These are phyloP conservation scores for Microdochium nivale DNA, from an alignment of 2,329 filamentous ascomycete species.

Conservation along the genomic window DNA sequence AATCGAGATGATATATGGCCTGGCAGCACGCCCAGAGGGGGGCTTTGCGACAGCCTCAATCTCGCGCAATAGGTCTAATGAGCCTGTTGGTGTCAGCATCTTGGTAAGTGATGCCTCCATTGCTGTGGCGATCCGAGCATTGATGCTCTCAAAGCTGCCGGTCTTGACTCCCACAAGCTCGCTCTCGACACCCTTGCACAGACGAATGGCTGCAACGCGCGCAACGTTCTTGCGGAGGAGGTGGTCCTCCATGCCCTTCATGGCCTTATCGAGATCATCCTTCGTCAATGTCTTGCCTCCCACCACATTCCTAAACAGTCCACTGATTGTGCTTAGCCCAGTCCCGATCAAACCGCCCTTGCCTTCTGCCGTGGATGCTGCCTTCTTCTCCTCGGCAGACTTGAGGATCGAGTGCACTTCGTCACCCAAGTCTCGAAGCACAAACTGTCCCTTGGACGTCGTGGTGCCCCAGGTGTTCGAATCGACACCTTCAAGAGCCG, in stretches of 20 bases:
- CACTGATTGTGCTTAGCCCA: constrained; percentile 73
- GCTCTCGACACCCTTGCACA: constrained; percentile 86
- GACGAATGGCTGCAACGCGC: constrained; percentile 80
- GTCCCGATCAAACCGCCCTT: constrained; percentile 65
- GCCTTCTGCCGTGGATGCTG: constrained; percentile 31
- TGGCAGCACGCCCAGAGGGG: constrained; percentile 49
- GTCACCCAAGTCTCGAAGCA: constrained; percentile 86
- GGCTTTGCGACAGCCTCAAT: constrained; percentile 73
- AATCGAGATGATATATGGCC: constrained; percentile 95
- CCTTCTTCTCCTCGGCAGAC: constrained; percentile 61
- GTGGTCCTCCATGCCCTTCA: constrained; percentile 95
- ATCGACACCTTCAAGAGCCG: constrained; percentile 65
- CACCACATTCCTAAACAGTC: constrained; percentile 88
- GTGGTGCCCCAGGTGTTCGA: constrained; percentile 76
- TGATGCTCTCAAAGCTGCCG: constrained; percentile 81
- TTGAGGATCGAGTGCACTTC: constrained; percentile 87
- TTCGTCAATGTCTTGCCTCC: constrained; percentile 89
- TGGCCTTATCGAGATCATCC: constrained; percentile 80
- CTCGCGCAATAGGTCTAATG: constrained; percentile 86
- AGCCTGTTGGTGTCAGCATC: constrained; percentile 92
- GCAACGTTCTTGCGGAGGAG: constrained; percentile 93
- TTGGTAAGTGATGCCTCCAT: constrained; percentile 91
- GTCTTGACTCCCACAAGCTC: constrained; percentile 89
- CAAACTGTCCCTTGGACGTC: constrained; percentile 83
- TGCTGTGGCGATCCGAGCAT: constrained; percentile 71